A percentile compares a stretch with the other conserved stretches of the same genome.
phyloP scores from a whole-genome alignment of 805 yeast genomes.

The Teunomyces lycoperdinae region DNA sequence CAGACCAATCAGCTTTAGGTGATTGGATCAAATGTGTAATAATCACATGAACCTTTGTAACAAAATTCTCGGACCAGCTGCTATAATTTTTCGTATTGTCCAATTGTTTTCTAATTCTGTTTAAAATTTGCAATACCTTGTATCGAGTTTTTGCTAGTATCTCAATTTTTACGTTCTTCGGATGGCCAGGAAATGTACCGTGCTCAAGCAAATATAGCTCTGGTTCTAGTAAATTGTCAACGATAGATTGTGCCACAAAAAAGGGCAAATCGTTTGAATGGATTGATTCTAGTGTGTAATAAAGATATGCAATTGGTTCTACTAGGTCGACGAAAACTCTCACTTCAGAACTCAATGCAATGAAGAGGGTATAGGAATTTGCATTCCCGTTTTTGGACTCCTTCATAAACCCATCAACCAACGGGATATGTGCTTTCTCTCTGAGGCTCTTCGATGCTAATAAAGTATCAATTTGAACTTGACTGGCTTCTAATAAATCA shows the following conservation, averaged over 20 bases:
- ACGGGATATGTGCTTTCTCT: not conserved
- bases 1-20: not conserved
- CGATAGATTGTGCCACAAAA: conserved; percentile 47
- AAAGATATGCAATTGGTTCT: conserved; percentile 36
- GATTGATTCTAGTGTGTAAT: conserved; percentile 43
- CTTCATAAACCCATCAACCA: not conserved
- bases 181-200: not conserved
- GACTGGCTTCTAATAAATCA: conserved; percentile 56
- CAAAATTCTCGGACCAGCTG: too few relatives aligned
- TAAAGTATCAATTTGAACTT: conserved; percentile 30
- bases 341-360: conserved; percentile 40
- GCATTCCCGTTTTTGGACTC: not conserved
- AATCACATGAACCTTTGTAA: not conserved
- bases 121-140: not conserved
- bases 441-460: not conserved
- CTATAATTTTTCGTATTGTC: not conserved
- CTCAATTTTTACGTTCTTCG: not conserved
- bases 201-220: conserved; percentile 13
- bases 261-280: conserved; percentile 62
- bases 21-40: not conserved
- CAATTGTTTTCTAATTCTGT: not conserved
- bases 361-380: not conserved
- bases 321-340: conserved; percentile 44
- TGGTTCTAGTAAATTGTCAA: conserved; percentile 28
- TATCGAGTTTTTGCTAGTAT: conserved; percentile 2